Evolutionary conservation across 371 early-diverging fungal genomes (phyloP).

Genomic region (Mortierella sp.): DNA sequence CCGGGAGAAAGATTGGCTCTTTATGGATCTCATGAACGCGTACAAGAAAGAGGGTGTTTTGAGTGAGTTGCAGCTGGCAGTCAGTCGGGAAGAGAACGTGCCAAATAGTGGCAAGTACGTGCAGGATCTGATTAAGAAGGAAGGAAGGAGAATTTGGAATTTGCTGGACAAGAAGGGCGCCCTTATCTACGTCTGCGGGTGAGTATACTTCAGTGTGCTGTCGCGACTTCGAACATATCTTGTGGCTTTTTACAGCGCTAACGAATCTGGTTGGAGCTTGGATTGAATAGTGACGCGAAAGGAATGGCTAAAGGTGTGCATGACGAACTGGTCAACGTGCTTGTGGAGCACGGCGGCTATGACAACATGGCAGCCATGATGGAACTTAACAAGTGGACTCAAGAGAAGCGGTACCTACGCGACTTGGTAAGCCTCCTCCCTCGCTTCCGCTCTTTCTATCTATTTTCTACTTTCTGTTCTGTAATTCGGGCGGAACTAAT

Average conservation of each 20-base stretch:
- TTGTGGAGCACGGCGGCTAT: conserved; percentile 62
- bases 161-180: conserved; percentile 71
- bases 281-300: conserved; percentile 82
- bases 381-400: conserved; percentile 69
- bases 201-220: conserved; percentile 28
- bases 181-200: conserved; percentile 88
- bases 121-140: conserved; percentile 78
- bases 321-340: conserved; percentile 75
- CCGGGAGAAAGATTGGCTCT: conserved; percentile 84
- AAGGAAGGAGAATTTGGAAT: conserved; percentile 65
- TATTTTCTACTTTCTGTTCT: too few relatives aligned
- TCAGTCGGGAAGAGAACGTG: conserved; percentile 66
- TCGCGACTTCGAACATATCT: too few relatives aligned
- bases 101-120: conserved; percentile 76
- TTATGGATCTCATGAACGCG: conserved; percentile 81
- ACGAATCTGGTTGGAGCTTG: too few relatives aligned
- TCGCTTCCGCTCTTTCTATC: too few relatives aligned
- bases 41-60: conserved; percentile 66
- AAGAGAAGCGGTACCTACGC: conserved; percentile 75
- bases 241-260: too few relatives aligned
- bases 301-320: conserved; percentile 93
- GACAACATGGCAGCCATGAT: conserved; percentile 69
- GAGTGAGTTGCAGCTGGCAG: conserved; percentile 64
- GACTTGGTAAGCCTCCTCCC: conserved; percentile 67
- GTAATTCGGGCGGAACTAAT: too few relatives aligned